phyloP scores from a whole-genome alignment of 2,329 filamentous ascomycete genomes.

The Botrytis sinoallii region DNA sequence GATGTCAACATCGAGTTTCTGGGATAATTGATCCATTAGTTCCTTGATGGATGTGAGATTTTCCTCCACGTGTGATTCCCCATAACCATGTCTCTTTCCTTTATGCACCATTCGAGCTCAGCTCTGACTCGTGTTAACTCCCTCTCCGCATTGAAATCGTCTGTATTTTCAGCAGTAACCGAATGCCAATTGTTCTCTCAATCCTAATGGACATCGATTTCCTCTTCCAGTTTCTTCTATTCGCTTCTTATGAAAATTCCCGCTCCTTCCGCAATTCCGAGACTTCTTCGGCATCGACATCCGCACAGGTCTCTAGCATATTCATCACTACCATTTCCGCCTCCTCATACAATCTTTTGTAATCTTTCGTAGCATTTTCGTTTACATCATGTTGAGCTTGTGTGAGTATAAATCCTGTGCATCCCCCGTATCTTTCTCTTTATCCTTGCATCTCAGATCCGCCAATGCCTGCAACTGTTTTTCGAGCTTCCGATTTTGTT shows the following conservation, averaged over 20 bases:
- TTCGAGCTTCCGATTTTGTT: not conserved
- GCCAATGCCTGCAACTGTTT: not conserved
- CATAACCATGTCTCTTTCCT: not conserved
- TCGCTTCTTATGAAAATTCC: not conserved
- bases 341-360: not conserved
- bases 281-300: conserved; percentile 7
- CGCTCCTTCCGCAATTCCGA: not conserved
- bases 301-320: not conserved
- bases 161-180: not conserved
- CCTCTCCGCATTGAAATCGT: not conserved
- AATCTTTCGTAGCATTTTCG: not conserved
- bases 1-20: not conserved
- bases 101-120: not conserved
- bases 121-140: not conserved
- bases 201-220: conserved; percentile 4
- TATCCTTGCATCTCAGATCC: not conserved
- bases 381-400: not conserved
- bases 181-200: conserved; percentile 1
- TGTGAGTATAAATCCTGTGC: conserved; percentile 1
- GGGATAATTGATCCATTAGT: not conserved
- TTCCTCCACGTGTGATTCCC: not conserved
- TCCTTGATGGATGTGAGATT: not conserved
- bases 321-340: not conserved
- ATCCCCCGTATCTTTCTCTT: not conserved
- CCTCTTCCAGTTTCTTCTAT: conserved; percentile 7